Evolutionary conservation across 148 eudicot species (phyloP).

Genomic region (Talinum fruticosum): DNA sequence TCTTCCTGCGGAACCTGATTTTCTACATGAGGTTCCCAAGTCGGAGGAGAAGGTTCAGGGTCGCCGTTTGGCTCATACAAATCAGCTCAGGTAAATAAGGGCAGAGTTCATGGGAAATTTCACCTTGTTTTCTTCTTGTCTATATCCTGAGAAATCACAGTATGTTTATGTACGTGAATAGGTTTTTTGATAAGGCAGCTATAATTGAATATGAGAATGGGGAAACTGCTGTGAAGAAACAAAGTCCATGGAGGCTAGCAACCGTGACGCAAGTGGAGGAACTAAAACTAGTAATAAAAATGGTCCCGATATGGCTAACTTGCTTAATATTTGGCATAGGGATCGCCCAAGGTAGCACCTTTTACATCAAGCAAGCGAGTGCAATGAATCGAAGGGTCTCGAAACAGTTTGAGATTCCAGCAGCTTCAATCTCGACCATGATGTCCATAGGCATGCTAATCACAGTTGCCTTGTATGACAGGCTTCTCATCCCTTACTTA

Average conservation of each 20-base stretch:
- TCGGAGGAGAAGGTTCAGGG: constrained; percentile 31
- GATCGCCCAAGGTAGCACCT: constrained; percentile 54
- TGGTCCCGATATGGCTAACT: constrained; percentile 61
- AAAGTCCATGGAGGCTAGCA: constrained; percentile 55
- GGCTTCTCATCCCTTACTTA: constrained; percentile 41
- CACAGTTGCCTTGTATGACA: constrained; percentile 44
- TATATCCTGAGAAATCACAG: background rate
- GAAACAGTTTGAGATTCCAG: constrained; percentile 41
- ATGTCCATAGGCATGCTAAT: constrained; percentile 40
- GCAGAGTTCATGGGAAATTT: background rate
- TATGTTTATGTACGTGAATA: background rate
- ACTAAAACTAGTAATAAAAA: constrained; percentile 50
- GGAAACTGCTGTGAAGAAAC: constrained; percentile 8
- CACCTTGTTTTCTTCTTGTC: background rate
- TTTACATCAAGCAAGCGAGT: constrained; percentile 57
- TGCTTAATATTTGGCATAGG: constrained; percentile 51
- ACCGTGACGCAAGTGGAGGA: constrained; percentile 64
- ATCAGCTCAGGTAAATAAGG: constrained; percentile 42
- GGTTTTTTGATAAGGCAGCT: constrained; percentile 36
- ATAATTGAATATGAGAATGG: constrained; percentile 27
- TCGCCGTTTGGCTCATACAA: constrained; percentile 48
- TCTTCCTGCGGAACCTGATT: constrained; percentile 28
- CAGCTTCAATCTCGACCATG: constrained; percentile 45
- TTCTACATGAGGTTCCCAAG: constrained; percentile 39
- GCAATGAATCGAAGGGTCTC: constrained; percentile 36